These are phyloP conservation scores for Ganoderma meredithae DNA, from an alignment of 1,284 basidiomycete species.

Conservation along the genomic window DNA sequence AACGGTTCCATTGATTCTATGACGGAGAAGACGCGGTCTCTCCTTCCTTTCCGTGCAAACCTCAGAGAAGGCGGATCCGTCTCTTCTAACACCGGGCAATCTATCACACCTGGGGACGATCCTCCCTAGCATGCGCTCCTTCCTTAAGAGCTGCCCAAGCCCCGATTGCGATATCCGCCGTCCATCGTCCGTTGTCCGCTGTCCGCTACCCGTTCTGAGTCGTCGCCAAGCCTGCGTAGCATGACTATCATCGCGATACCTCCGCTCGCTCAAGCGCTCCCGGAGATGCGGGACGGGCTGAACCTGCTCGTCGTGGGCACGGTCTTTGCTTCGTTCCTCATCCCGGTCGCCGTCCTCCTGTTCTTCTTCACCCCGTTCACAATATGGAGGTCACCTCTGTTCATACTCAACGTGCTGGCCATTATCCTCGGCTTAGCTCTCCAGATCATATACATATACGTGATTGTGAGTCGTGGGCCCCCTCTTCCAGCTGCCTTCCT, in stretches of 20 bases:
- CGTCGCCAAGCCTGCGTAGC: not conserved
- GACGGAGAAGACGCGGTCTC: not conserved
- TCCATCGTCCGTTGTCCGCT: no score
- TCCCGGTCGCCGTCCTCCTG: constrained; percentile 34
- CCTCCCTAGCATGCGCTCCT: not conserved
- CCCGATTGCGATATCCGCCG: no score
- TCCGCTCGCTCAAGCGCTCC: not conserved
- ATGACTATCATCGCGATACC: constrained; percentile 8
- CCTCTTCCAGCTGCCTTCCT: not conserved
- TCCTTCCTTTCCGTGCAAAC: not conserved
- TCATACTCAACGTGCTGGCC: constrained; percentile 37
- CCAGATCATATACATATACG: constrained; percentile 17
- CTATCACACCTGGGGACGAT: not conserved
- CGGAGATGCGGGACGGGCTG: constrained; percentile 1
- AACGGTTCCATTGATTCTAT: not conserved
- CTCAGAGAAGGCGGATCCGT: not conserved
- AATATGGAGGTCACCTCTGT: constrained; percentile 35
- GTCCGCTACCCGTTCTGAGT: no score
- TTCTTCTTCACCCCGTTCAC: constrained; percentile 35
- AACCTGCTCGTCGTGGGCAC: constrained; percentile 30
- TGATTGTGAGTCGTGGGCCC: constrained; percentile 6
- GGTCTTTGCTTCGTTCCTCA: constrained; percentile 28
- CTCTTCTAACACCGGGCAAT: not conserved
- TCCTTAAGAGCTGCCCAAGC: not conserved
- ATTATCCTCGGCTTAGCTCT: constrained; percentile 29